Percentiles rank a stretch among this genome's conserved stretches.
Evolutionary conservation across 768 basidiomycete genomes (phyloP).

Genomic region (Lepiota brunneoincarnata): DNA sequence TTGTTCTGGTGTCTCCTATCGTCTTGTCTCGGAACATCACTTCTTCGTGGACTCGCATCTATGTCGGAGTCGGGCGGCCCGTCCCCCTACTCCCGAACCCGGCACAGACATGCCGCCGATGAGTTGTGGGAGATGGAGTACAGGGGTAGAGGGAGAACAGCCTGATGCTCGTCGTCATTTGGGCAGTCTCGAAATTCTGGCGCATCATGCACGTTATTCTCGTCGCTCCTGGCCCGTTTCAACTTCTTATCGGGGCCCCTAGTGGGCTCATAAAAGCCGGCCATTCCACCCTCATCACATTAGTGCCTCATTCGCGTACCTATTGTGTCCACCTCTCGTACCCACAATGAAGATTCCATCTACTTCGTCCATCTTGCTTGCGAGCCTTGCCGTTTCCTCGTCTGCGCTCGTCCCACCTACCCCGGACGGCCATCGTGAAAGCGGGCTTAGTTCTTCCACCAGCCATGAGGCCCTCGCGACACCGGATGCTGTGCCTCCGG

Average conservation of each 20-base stretch:
- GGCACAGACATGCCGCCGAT: conserved; percentile 38
- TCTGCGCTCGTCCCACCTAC: conserved; percentile 43
- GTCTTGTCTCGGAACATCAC: conserved; percentile 58
- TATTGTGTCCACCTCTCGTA: conserved; percentile 1
- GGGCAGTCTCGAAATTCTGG: not conserved
- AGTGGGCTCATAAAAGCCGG: conserved; percentile 13
- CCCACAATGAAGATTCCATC: conserved; percentile 41
- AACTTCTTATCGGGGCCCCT: not conserved
- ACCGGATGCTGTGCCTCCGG: not conserved
- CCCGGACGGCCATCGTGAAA: conserved; percentile 20
- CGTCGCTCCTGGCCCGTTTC: not conserved
- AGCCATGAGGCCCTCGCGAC: not conserved
- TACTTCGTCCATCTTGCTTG: conserved; percentile 46
- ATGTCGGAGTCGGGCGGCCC: conserved; percentile 14
- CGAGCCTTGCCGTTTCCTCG: conserved; percentile 47
- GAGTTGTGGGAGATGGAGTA: conserved; percentile 63
- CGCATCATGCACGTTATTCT: not conserved
- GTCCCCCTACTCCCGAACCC: conserved; percentile 23
- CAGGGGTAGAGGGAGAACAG: conserved; percentile 19
- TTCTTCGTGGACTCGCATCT: conserved; percentile 41
- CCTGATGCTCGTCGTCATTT: not conserved
- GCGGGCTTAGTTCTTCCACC: not conserved
- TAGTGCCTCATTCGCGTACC: not conserved
- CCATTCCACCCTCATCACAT: not conserved
- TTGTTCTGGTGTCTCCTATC: conserved; percentile 67